A percentile compares a stretch with the other conserved stretches of the same genome.
Conservation (phyloP, 2,329 filamentous ascomycete genomes). For the Fusarium coicis region DNA sequence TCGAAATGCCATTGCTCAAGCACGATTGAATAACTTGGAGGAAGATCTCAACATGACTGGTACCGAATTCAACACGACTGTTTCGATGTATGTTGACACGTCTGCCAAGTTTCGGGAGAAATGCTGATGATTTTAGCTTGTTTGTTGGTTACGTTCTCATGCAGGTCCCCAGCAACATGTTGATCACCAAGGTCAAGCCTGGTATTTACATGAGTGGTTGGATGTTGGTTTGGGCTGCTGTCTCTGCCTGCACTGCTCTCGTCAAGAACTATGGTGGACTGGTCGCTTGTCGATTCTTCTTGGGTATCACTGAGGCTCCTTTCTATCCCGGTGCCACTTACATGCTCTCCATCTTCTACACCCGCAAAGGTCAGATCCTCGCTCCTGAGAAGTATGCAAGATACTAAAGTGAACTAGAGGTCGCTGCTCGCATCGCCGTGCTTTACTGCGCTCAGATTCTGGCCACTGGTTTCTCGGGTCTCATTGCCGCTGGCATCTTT, state of each 20-base stretch:
- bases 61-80: constrained; percentile 63
- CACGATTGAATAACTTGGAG: constrained; percentile 58
- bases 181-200: constrained; percentile 55
- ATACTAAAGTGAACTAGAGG: constrained; percentile 60
- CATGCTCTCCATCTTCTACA: constrained; percentile 50
- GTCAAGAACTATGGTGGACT: constrained; percentile 50
- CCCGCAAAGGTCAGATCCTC: constrained; percentile 42
- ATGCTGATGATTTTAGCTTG: constrained; percentile 36
- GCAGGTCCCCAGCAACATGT: constrained; percentile 55
- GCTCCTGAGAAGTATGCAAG: rapidly evolving
- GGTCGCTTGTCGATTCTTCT: constrained; percentile 51
- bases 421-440: constrained; percentile 69
- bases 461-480: constrained; percentile 74
- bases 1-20: constrained; percentile 58
- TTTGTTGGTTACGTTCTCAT: constrained; percentile 58
- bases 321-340: constrained; percentile 55
- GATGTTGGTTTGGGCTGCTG: constrained; percentile 55
- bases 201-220: constrained; percentile 55
- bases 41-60: constrained; percentile 63
- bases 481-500: constrained; percentile 71
- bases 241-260: constrained; percentile 51
- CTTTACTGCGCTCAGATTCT: constrained; percentile 71
- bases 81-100: constrained; percentile 48
- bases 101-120: too few species aligned
- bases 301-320: constrained; percentile 54